These are phyloP conservation scores for Pleurotus eryngii DNA, from an alignment of 768 basidiomycete species.

Conservation along the genomic window DNA sequence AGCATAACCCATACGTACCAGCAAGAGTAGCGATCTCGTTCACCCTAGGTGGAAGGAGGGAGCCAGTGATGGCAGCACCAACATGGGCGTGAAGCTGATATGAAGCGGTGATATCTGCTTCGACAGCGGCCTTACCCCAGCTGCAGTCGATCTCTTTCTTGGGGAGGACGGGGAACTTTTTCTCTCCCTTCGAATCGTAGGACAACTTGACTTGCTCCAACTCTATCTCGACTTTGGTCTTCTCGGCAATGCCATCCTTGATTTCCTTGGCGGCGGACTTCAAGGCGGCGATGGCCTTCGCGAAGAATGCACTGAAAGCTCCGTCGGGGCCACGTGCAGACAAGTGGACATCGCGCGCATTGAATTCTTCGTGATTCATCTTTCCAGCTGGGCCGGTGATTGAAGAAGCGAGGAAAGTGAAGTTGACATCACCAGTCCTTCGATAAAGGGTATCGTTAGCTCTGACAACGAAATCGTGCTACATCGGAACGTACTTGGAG, in stretches of 20 bases:
- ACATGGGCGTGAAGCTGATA: neutral
- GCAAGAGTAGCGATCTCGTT: neutral
- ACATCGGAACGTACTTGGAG: constrained; percentile 6
- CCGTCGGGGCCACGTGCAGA: neutral
- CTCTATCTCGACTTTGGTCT: neutral
- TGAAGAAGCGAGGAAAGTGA: neutral
- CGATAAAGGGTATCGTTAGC: no score
- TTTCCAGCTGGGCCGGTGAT: neutral
- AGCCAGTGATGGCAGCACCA: constrained; percentile 1
- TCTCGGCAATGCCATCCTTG: neutral
- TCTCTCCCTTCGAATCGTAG: neutral
- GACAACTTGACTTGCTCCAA: neutral
- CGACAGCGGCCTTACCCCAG: neutral
- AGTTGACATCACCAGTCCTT: neutral
- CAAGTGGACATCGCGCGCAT: neutral
- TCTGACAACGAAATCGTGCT: neutral
- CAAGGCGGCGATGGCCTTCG: neutral
- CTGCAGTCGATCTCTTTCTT: neutral
- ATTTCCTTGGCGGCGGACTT: neutral
- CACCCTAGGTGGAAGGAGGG: neutral
- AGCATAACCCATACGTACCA: neutral
- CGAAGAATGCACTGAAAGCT: neutral
- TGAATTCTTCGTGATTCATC: constrained; percentile 3
- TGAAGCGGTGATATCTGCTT: neutral
- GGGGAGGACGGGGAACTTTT: neutral